Evolutionary conservation across 2,329 filamentous ascomycete genomes (phyloP), one percentile per base, ranked within the genome.

Genomic region (Graphium sp.): DNA sequence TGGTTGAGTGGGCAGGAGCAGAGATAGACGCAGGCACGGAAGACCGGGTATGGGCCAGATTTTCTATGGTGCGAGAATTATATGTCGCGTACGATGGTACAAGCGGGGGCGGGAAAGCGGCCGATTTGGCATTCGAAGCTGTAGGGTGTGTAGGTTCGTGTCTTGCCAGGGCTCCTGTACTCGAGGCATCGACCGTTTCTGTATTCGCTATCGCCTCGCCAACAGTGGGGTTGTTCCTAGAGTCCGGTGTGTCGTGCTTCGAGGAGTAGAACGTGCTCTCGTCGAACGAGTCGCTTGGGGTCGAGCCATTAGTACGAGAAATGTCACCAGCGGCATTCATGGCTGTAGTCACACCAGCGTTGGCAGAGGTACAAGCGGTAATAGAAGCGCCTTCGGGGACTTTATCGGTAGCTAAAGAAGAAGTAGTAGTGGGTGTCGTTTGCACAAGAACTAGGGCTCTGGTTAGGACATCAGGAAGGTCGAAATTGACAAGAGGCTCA

Each of bases 201-300:
- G 23, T 10, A 22, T 29, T 21, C 10, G 16, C 20, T 8, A 14
- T 16, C 10, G 11, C 24, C 10, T 19, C 25, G 10, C 13, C 15
- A 10, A 11, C 15, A 19, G n/a, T 19, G 18, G 23, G 20, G n/a
- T 19, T 28, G 15, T 33, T 29, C 7, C 54, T 56, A 18, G 60
- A 62, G 32, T 69, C 61, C 34, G 69, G 68, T 37, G 84, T 92
- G 49, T 85, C 80, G 59, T 85, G 76, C 56, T 78, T 81, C 55
- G 85, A 94, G 39, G 87, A 94, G 60, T 95, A 94, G 53, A 92
- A 92, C 22, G 84, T 89, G 46, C 91, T 84, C 49, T 91, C 78
- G 54, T 94, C 84, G 56, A 84, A 81, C 20, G 82, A 89, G 50
- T 87, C 81, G 64, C 65, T 79, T 45, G 67, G 55, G 39, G 55